A percentile compares a stretch with the other conserved stretches of the same genome.
Conservation (phyloP, 192 early-diverging fungal genomes). For the Entomortierella chlamydospora region DNA sequence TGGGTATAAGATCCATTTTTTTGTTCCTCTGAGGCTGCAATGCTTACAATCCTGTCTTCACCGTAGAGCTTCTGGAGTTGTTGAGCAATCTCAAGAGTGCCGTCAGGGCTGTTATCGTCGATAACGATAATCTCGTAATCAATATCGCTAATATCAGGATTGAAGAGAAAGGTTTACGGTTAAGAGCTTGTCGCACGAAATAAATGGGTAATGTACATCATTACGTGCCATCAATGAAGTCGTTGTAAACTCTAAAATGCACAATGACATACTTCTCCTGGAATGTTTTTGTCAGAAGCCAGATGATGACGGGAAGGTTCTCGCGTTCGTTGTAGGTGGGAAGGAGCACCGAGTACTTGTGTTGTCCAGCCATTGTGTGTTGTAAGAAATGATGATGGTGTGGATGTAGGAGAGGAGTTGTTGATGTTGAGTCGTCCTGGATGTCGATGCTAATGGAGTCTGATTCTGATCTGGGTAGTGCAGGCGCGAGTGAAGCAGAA, state of each 20-base stretch:
- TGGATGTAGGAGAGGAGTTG: constrained; percentile 5
- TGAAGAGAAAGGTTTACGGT: no score
- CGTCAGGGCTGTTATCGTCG: constrained; percentile 96
- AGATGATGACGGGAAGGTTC: constrained; percentile 95
- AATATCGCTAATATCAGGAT: constrained; percentile 64
- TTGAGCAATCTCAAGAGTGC: constrained; percentile 93
- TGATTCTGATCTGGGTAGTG: constrained; percentile 14
- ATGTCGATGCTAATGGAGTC: constrained; percentile 55
- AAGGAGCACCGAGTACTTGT: constrained; percentile 94
- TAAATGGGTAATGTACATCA: background rate
- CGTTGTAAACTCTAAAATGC: background rate
- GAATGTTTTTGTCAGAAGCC: constrained; percentile 92
- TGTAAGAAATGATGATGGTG: constrained; percentile 14
- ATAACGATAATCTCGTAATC: constrained; percentile 98
- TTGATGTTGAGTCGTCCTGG: constrained; percentile 28
- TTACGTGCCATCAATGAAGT: no score
- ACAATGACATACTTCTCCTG: constrained; percentile 67
- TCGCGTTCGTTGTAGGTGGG: constrained; percentile 99
- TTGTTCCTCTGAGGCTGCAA: background rate
- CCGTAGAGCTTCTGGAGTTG: constrained; percentile 90
- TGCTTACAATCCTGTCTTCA: constrained; percentile 83
- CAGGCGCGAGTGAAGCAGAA: constrained; percentile 8
- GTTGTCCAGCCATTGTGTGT: constrained; percentile 33
- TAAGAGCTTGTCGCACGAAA: background rate
- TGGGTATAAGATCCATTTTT: background rate